Evolutionary conservation across 2,329 filamentous ascomycete genomes (phyloP).

Genomic region (Pochonia chlamydosporia): DNA sequence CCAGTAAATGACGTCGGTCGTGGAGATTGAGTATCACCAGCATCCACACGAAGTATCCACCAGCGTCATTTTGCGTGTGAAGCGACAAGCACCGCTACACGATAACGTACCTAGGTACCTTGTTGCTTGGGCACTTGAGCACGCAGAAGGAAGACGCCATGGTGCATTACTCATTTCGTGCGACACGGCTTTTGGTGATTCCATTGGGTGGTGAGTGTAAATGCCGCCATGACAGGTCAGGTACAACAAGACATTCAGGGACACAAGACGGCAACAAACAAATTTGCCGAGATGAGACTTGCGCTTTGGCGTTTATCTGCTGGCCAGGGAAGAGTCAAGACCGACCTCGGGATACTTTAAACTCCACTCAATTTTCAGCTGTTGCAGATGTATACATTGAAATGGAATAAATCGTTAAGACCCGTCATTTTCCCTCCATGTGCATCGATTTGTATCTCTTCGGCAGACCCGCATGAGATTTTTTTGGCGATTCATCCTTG

Average conservation of each 20-base stretch:
- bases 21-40: background rate
- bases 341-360: no score
- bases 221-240: background rate
- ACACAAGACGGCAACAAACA: no score
- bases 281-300: no score
- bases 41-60: background rate
- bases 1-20: slow-evolving; percentile 5
- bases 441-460: background rate
- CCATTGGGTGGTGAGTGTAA: background rate
- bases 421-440: no score
- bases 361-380: no score
- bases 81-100: background rate
- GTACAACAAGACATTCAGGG: no score
- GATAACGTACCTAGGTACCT: background rate
- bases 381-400: no score
- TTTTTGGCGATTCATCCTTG: no score
- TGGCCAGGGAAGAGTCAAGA: no score
- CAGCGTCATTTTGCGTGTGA: slow-evolving; percentile 1
- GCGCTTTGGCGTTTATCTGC: no score
- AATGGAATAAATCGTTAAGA: no score
- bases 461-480: background rate
- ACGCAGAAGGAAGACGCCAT: background rate
- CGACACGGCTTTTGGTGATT: no score
- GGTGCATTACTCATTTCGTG: background rate
- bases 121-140: background rate